These are phyloP conservation scores for Daldinia loculata DNA, from an alignment of 495 filamentous ascomycete species.

Conservation along the genomic window DNA sequence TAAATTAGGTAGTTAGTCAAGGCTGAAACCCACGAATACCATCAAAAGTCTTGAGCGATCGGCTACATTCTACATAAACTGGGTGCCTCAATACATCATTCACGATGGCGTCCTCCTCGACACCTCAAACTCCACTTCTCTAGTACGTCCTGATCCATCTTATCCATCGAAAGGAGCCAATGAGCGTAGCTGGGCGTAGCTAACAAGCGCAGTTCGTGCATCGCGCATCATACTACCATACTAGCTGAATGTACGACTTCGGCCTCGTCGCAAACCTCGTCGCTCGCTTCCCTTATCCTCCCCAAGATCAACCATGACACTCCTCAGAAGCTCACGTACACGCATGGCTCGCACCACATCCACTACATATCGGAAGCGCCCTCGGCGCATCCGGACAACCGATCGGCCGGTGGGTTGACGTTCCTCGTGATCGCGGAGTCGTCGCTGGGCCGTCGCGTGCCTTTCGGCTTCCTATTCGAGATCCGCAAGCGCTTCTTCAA, in stretches of 20 bases:
- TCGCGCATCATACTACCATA: constrained; percentile 90
- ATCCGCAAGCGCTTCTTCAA: constrained; percentile 87
- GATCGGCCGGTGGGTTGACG: constrained; percentile 78
- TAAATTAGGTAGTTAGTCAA: background rate
- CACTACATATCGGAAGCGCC: constrained; percentile 93
- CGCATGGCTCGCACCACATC: constrained; percentile 87
- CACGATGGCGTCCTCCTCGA: constrained; percentile 82
- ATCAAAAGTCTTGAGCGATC: background rate
- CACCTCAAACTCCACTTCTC: constrained; percentile 75
- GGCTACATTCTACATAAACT: background rate
- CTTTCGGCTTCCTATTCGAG: constrained; percentile 92
- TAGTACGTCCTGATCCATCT: constrained; percentile 65
- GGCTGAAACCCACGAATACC: background rate
- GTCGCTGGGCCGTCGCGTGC: constrained; percentile 82
- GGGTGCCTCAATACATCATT: constrained; percentile 12
- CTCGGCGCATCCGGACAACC: constrained; percentile 62
- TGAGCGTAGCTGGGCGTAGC: constrained; percentile 5
- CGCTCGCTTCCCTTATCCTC: constrained; percentile 90
- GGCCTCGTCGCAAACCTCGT: constrained; percentile 78
- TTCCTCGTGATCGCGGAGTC: constrained; percentile 84
- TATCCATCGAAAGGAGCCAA: constrained; percentile 17
- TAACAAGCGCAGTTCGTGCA: constrained; percentile 73
- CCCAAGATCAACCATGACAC: constrained; percentile 87
- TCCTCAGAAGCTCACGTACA: constrained; percentile 92
- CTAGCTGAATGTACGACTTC: constrained; percentile 88